phyloP scores from a whole-genome alignment of 2,329 filamentous ascomycete species.

The Hypoxylon sp. region DNA sequence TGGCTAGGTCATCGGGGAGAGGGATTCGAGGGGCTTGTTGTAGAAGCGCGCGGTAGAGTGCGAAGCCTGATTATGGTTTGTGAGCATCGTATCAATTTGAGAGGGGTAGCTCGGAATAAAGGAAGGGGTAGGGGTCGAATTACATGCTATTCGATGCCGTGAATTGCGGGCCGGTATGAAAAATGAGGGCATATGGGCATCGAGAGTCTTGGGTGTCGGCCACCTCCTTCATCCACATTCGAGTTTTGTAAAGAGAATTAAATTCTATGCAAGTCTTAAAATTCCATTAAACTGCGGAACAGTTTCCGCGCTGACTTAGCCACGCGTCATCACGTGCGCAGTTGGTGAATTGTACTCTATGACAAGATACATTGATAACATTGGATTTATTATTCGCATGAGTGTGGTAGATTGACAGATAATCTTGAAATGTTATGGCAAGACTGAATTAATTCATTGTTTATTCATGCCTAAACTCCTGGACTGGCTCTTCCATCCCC shows the following conservation, averaged over 20 bases:
- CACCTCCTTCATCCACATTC: slow-evolving; percentile 12
- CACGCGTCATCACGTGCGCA: slow-evolving; percentile 34
- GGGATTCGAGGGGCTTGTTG: slow-evolving; percentile 68
- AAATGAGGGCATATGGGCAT: slow-evolving; percentile 42
- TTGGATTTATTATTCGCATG: too few species aligned
- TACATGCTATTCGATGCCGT: slow-evolving; percentile 69
- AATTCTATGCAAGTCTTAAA: slow-evolving; percentile 6
- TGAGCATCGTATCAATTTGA: background rate
- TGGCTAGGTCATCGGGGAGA: slow-evolving; percentile 64
- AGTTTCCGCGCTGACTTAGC: slow-evolving; percentile 33
- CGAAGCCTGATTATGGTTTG: slow-evolving; percentile 66
- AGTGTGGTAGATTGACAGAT: background rate
- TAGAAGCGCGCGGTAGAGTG: slow-evolving; percentile 80
- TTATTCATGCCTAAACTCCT: slow-evolving; percentile 25
- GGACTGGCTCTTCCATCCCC: slow-evolving; percentile 5
- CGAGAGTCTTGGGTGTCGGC: slow-evolving; percentile 14
- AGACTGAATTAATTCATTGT: slow-evolving; percentile 16
- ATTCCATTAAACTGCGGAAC: slow-evolving; percentile 36
- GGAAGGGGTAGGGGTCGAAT: background rate
- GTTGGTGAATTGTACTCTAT: background rate
- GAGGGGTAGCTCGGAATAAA: background rate
- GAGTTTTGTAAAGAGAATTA: background rate
- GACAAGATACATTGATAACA: background rate
- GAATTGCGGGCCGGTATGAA: slow-evolving; percentile 66
- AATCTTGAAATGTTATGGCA: background rate